Evolutionary conservation across 2,329 filamentous ascomycete genomes (phyloP).

Genomic region (Triangularia verruculosa): DNA sequence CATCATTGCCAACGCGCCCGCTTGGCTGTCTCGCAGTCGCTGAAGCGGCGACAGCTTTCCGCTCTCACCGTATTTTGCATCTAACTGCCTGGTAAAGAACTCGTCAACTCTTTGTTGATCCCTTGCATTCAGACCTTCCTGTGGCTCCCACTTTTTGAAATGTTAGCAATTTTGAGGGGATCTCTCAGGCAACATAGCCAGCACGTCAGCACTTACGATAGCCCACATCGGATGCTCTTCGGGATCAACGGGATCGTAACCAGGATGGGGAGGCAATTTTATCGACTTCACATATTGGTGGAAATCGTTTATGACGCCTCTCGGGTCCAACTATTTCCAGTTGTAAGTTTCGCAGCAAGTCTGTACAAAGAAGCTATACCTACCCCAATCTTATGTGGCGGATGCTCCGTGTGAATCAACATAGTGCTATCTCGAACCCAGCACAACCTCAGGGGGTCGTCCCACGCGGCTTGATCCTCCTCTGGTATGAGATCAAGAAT

Average conservation of each 20-base stretch:
- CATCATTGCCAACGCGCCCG: conserved; percentile 2
- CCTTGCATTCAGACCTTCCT: background rate
- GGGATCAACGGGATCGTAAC: background rate
- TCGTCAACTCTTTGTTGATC: background rate
- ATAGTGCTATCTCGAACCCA: background rate
- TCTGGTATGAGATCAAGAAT: background rate
- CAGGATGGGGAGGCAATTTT: background rate
- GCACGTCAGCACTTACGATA: background rate
- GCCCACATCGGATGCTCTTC: background rate
- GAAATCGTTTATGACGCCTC: background rate
- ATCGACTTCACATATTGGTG: background rate
- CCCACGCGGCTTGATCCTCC: background rate
- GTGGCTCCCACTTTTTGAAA: background rate
- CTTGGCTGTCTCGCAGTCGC: background rate
- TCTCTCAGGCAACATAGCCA: background rate
- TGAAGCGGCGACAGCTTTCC: background rate
- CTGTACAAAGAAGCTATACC: background rate
- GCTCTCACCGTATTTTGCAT: background rate
- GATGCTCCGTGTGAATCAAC: background rate
- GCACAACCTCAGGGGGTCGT: background rate
- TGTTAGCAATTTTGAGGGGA: background rate
- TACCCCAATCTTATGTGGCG: background rate
- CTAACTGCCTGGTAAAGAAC: conserved; percentile 3
- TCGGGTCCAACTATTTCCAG: background rate
- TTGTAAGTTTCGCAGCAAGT: background rate